Conservation (phyloP, 2,329 filamentous ascomycete genomes). For the Lecanicillium sp. region DNA sequence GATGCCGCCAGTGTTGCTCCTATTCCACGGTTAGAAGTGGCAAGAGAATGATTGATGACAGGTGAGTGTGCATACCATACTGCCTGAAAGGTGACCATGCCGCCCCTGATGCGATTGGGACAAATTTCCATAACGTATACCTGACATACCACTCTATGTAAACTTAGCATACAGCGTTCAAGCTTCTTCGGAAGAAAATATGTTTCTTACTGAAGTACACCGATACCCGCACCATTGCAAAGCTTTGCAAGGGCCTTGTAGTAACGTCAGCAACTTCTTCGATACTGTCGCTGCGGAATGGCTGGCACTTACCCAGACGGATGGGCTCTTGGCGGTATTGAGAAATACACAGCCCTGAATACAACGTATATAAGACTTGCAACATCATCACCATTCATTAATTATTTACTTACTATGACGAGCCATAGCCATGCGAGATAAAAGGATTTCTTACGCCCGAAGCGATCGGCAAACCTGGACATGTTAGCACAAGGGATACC, state of each 20-base stretch:
- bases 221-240: background rate
- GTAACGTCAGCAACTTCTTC: no score
- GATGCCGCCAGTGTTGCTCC: conserved; percentile 1
- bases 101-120: background rate
- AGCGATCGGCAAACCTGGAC: background rate
- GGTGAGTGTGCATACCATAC: no score
- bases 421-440: background rate
- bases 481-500: no score
- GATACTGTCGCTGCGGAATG: no score
- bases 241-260: background rate
- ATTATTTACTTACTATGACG: no score
- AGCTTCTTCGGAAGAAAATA: no score
- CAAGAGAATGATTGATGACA: no score
- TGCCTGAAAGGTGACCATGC: background rate
- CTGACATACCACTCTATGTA: conserved; percentile 1
- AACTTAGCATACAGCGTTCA: no score
- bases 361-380: no score
- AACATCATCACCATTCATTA: no score
- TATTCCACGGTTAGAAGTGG: no score
- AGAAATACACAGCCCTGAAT: background rate
- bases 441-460: background rate
- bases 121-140: conserved; percentile 1
- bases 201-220: background rate
- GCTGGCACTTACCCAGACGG: no score
- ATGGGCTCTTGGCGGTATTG: background rate